Evolutionary conservation across 192 early-diverging fungal genomes (phyloP), one percentile per base, ranked within the genome.

Genomic region (Gamsiella multidivaricata): DNA sequence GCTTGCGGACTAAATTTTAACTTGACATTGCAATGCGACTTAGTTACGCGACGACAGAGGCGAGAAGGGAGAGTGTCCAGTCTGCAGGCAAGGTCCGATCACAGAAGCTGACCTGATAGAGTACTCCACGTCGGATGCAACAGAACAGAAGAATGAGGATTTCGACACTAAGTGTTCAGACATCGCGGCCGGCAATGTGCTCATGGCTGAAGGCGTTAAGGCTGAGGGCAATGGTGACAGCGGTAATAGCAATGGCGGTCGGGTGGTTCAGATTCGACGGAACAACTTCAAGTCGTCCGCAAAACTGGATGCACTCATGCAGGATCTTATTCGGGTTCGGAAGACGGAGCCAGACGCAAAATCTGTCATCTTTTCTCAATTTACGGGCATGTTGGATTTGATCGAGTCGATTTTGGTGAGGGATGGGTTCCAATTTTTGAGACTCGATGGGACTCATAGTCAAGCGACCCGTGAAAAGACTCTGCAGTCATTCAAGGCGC

Each of bases 301-400:
- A 32, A 88, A 87, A 34, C 63, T 87, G 2, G 69, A 85, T n/a
- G 87, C 87, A 4, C 46, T 86, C 22, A 53, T 90, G 41, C 46
- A 56, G 8, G 67, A 83, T 50, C 37, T 87, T 41, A 73, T 51
- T n/a, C 46, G 61, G 28, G 50, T 69, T n/a, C 45, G 69, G 31
- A 42, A 43, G 29, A 36, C 36, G 7, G 58, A 60, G 3, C 61
- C 88, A 22, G 23, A 43, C 2, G 70, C 83, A 23, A 96, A 97
- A 72, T 90, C 88, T 22, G 93, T 99, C 5, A 90, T 99, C 0
- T 99, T 98, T 71, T 97, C 96, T 20, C 97, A 99, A 75, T 99
- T 94, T 84, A 97, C 95, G 1, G 80, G 80, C 7, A 91, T 97
- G 86, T 84, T 98, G 23, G 88, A 93, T 58, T 53, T 96, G 5